Evolutionary conservation across 345 rosid species (phyloP), one percentile per base, ranked within the genome.

Genomic region (Salix purpurea): DNA sequence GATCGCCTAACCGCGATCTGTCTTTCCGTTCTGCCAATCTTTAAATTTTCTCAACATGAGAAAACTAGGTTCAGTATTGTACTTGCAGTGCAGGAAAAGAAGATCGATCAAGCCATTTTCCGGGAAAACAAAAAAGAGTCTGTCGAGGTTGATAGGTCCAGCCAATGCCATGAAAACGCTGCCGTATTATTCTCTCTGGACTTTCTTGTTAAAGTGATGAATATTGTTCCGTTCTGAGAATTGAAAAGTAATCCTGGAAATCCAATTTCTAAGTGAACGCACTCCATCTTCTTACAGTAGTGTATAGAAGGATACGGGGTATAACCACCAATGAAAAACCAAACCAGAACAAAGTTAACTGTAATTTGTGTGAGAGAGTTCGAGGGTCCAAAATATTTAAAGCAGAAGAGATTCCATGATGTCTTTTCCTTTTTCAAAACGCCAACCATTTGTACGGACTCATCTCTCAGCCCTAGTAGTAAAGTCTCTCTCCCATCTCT

Each of bases 381-480:
- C 60, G 50, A 14, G 23, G 46, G 1, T 67, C 46, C 24, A 5
- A 34, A 34, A 19, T 15, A 34, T 1, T 16, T 42, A 37, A 72
- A 65, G 44, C 26, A 50, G 23, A 15, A 37, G 30, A n/a, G 67
- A 54, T 74, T 66, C 56, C 70, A 28, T 36, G 26, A 65, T 73
- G 39, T 78, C 70, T 44, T 60, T 30, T 44, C 40, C 62, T 72
- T 71, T 34, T 69, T 58, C 72, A 46, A 69, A 60, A 69, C 61
- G 65, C 36, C 46, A 79, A 58, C 74, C 69, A 79, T 69, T 23
- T 42, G 11, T 24, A 76, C 83, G 75, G 79, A 80, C 79, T 80
- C 78, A 74, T 74, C 73, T 73, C n/a, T 23, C 66, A 42, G 44
- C 61, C 50, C 26, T 44, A 21, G 30, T n/a, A 40, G 44, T 42